phyloP scores from a whole-genome alignment of 176 grass and related monocot genomes.

The Canna indica region DNA sequence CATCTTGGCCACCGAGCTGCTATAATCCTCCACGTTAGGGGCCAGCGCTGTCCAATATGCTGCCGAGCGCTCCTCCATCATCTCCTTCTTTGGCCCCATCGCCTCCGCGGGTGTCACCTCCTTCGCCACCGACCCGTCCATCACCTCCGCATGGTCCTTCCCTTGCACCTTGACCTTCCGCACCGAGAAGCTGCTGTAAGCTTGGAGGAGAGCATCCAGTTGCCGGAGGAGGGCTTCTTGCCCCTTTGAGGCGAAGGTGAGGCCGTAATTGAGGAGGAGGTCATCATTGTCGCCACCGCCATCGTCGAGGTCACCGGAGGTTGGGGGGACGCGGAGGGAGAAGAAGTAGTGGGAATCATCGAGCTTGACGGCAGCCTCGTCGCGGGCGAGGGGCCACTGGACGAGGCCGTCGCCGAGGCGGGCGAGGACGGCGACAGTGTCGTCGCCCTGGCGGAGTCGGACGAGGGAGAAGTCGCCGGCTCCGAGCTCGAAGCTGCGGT shows the following conservation, averaged over 20 bases:
- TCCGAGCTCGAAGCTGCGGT: constrained; percentile 75
- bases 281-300: constrained; percentile 22
- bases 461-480: constrained; percentile 60
- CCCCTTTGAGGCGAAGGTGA: constrained; percentile 66
- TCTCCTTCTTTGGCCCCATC: constrained; percentile 61
- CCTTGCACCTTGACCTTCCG: constrained; percentile 44
- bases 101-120: constrained; percentile 66
- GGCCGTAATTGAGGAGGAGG: constrained; percentile 62
- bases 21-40: constrained; percentile 90
- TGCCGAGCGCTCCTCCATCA: constrained; percentile 57
- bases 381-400: constrained; percentile 77
- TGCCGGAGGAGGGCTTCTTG: constrained; percentile 46
- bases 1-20: constrained; percentile 45
- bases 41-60: constrained; percentile 92
- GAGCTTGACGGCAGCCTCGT: constrained; percentile 81
- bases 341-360: constrained; percentile 92
- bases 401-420: constrained; percentile 52
- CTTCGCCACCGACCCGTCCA: constrained; percentile 41
- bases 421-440: constrained; percentile 70
- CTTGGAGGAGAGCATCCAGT: constrained; percentile 48
- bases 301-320: constrained; percentile 21
- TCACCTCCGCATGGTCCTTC: constrained; percentile 29
- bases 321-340: constrained; percentile 65
- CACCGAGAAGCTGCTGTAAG: constrained; percentile 75
- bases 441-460: constrained; percentile 64